Evolutionary conservation across 2,329 filamentous ascomycete genomes (phyloP), one percentile per base, ranked within the genome.

Genomic region (Saccharata proteae): DNA sequence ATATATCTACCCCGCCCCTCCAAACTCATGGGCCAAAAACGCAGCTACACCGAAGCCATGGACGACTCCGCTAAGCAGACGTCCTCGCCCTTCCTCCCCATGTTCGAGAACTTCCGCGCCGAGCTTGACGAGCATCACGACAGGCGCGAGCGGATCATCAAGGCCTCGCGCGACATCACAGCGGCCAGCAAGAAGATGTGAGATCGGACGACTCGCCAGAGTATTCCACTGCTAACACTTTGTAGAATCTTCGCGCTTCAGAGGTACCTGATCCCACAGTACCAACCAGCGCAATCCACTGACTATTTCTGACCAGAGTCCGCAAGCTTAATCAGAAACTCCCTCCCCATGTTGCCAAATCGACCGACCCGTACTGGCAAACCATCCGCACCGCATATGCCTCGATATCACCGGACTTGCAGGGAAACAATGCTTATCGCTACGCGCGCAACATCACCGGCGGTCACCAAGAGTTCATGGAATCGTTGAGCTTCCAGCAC

Each of bases 161-260:
- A 96, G 62, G 79, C 77, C 2, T 92, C 83, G 6, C 69, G 88
- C 39, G 90, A 98, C 54, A 81, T 98, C 36, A 98, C 90, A 5
- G 85, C 84, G 0, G 65, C 85, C 32, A 93, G 84, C 58, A 98
- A 98, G 67, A 98, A 96, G 62, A 92, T 96, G 85, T 93, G 58
- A 60, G 67, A 43, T 18, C 16, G 26, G 6, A 3, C 15, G 10
- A 8, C 3, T 13, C n/a, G 18, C 16, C 21, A 12, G 13, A 23
- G 21, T 28, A 19, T 22, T 26, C 31, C 14, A 16, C 9, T 31
- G 14, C 18, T 35, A 20, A 36, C 6, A 4, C 16, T 26, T 24
- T 21, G 15, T 39, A 86, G 80, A 37, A 90, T 90, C 44, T 90
- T 90, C 55, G 72, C 80, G 1, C 60, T 90, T n/a, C 82, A 90